These are phyloP conservation scores for Termitomyces sp. DNA, from an alignment of 768 basidiomycete species.

Conservation along the genomic window DNA sequence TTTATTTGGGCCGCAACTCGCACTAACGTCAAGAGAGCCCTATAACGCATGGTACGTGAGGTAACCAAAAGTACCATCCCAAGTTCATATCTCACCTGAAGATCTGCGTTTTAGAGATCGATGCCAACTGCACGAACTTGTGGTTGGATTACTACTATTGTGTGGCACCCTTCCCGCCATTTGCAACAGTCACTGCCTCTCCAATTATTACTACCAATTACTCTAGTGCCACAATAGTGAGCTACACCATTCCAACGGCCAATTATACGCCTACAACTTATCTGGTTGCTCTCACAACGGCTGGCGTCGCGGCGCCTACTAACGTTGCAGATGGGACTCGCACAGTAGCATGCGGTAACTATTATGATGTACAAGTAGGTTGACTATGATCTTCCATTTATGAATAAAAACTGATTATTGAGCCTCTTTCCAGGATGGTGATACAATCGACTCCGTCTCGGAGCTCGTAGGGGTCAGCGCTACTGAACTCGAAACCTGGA, in stretches of 20 bases:
- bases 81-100: neutral
- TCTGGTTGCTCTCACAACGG: neutral
- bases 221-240: neutral
- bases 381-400: neutral
- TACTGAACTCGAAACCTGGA: neutral
- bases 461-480: neutral
- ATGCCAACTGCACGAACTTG: conserved; percentile 1
- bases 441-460: neutral
- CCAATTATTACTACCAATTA: neutral
- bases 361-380: neutral
- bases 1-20: neutral
- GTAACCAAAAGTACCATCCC: neutral
- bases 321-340: neutral
- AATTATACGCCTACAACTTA: neutral
- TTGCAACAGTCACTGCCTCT: neutral
- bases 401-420: neutral
- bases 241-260: neutral
- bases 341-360: neutral
- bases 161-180: neutral
- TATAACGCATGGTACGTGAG: neutral
- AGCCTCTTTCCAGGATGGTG: neutral
- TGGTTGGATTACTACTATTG: neutral
- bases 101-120: neutral
- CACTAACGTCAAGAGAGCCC: neutral
- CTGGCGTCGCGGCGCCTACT: neutral